Evolutionary conservation across 2,329 filamentous ascomycete species (phyloP).

Genomic region (Ascochyta pisi): DNA sequence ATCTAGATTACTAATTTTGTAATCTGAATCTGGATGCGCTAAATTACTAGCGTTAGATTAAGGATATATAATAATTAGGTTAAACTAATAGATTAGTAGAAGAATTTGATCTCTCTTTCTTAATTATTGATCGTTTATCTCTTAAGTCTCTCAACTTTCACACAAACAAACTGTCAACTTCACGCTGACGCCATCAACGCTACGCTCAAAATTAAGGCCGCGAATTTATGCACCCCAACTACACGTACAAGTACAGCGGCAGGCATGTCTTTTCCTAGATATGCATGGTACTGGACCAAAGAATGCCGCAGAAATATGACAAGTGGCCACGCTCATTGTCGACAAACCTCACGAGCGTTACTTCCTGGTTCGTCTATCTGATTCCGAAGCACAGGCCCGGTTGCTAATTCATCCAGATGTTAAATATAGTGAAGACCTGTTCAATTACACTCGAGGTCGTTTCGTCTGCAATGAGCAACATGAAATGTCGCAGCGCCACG

Average conservation of each 20-base stretch:
- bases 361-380: conserved; percentile 4
- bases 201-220: background rate
- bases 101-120: no score
- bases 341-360: conserved; percentile 3
- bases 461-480: conserved; percentile 34
- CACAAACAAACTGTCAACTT: no score
- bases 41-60: no score
- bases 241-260: background rate
- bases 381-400: background rate
- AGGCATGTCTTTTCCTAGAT: background rate
- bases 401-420: conserved; percentile 22
- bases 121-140: no score
- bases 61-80: no score
- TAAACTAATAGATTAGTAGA: no score
- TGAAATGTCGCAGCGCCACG: conserved; percentile 30
- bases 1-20: no score
- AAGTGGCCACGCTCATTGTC: background rate
- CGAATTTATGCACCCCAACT: no score
- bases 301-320: conserved; percentile 1
- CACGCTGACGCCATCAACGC: background rate
- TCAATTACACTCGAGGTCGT: conserved; percentile 38
- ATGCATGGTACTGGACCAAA: background rate
- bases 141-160: no score
- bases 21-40: no score
- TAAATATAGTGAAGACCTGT: conserved; percentile 31